These are phyloP conservation scores for Termitomyces sp. DNA, from an alignment of 768 basidiomycete species.

Conservation along the genomic window DNA sequence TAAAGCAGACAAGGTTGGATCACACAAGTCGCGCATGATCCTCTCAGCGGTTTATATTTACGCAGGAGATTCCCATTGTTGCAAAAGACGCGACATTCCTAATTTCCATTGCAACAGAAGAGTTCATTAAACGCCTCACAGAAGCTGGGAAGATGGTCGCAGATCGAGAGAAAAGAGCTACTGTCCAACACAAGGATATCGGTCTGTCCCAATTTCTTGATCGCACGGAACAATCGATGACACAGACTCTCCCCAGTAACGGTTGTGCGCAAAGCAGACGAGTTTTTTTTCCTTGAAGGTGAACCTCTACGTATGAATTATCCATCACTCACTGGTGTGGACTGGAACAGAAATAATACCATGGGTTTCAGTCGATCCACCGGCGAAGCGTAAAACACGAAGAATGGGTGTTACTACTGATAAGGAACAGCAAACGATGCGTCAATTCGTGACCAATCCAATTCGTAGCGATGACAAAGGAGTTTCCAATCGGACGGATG, in stretches of 20 bases:
- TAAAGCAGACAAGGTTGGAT: conserved; percentile 74
- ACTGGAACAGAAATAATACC: conserved; percentile 48
- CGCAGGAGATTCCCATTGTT: conserved; percentile 69
- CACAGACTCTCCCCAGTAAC: conserved; percentile 33
- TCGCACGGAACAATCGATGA: background rate
- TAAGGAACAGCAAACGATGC: conserved; percentile 32
- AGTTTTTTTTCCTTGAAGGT: conserved; percentile 80
- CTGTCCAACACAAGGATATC: conserved; percentile 74
- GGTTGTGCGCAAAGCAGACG: conserved; percentile 61
- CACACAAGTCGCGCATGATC: background rate
- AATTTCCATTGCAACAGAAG: conserved; percentile 81
- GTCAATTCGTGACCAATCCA: conserved; percentile 38
- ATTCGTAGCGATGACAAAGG: conserved; percentile 15
- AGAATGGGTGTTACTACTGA: conserved; percentile 14
- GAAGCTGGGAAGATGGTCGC: conserved; percentile 70
- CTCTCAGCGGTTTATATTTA: background rate
- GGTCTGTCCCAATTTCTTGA: conserved; percentile 37
- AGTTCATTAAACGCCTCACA: conserved; percentile 74
- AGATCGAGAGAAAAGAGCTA: conserved; percentile 63
- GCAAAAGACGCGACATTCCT: conserved; percentile 75
- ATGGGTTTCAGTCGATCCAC: conserved; percentile 38
- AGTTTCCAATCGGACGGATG: conserved; percentile 21
- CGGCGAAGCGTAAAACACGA: conserved; percentile 38
- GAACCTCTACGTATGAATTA: conserved; percentile 1
- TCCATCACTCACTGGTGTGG: background rate